Evolutionary conservation across 2,329 filamentous ascomycete species (phyloP), one percentile per base, ranked within the genome.

Genomic region (Botryotinia calthae): DNA sequence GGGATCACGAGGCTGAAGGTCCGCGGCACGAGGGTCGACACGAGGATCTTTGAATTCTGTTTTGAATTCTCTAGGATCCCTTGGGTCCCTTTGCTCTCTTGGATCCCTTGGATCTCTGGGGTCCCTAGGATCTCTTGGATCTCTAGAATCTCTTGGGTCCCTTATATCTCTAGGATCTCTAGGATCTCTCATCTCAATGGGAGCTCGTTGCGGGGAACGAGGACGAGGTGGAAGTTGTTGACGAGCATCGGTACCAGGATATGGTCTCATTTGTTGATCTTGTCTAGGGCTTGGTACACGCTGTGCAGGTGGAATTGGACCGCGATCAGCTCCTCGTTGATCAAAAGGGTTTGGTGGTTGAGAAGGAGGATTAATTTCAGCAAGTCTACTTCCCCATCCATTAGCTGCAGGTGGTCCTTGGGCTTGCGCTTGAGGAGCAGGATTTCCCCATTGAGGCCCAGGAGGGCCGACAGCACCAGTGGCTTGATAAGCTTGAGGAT

Each of bases 401-500:
- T 86, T 88, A 40, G 75, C 76, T 42, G 80, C 78, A 65, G 75
- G 72, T 48, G 79, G 80, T 20, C 79, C 86, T 67, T 86, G 82
- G 74, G 88, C 87, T 37, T 87, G 88, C 28, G 90, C 87, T 72
- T 90, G 90, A 48, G 90, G 90, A 74, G 87, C 86, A 66, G 94
- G 93, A 73, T 91, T 92, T 75, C 93, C 93, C 95, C 95, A 98
- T 81, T 97, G 93, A 76, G 94, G 95, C 69, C 91, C 92, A 70
- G 93, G 93, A 73, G 94, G 94, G 18, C 93, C 93, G 76, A 93
- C 92, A 71, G 96, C 91, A 59, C 92, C 93, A 65, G 91, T 89
- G 71, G 90, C 89, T 82, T 97, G 94, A 79, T 98, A 98, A 10
- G 95, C 93, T 80, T 97, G 94, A 67, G 95, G 95, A 81, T 98